Evolutionary conservation across 805 yeast species (phyloP).

Genomic region (Zygosaccharomyces rouxii): DNA sequence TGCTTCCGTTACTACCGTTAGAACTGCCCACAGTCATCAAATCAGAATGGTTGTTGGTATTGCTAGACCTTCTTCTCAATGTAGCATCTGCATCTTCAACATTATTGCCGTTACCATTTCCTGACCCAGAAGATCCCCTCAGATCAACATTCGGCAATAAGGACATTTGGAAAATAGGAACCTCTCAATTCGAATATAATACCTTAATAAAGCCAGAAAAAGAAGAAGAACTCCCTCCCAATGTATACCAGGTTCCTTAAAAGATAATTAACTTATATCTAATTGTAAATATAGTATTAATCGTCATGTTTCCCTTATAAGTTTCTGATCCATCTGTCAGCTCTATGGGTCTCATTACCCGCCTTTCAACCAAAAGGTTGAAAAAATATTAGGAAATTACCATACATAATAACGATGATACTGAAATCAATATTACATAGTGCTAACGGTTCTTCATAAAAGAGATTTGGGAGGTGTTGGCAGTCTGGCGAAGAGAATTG

Average conservation of each 20-base stretch:
- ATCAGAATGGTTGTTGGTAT: background rate
- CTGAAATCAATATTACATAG: background rate
- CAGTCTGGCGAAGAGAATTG: background rate
- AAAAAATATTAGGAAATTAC: background rate
- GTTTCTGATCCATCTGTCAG: background rate
- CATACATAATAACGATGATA: background rate
- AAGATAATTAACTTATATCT: too few relatives aligned
- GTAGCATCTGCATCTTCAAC: slow-evolving; percentile 14
- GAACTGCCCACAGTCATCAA: background rate
- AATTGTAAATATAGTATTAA: background rate
- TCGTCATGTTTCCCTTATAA: background rate
- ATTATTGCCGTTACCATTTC: slow-evolving; percentile 7
- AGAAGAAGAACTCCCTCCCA: background rate
- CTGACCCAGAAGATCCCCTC: slow-evolving; percentile 23
- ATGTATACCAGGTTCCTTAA: background rate
- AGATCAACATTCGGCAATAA: slow-evolving; percentile 15
- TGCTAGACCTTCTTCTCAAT: slow-evolving; percentile 5
- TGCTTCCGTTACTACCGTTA: background rate
- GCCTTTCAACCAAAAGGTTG: background rate
- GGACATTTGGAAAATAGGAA: background rate
- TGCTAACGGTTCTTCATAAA: too few relatives aligned
- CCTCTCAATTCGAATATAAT: background rate
- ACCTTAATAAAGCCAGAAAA: background rate
- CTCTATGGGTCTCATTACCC: background rate
- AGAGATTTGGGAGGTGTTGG: background rate